A percentile compares a stretch with the other conserved stretches of the same genome.
These are phyloP conservation scores for Medicago arabica DNA, from an alignment of 306 rosid species.

Conservation along the genomic window DNA sequence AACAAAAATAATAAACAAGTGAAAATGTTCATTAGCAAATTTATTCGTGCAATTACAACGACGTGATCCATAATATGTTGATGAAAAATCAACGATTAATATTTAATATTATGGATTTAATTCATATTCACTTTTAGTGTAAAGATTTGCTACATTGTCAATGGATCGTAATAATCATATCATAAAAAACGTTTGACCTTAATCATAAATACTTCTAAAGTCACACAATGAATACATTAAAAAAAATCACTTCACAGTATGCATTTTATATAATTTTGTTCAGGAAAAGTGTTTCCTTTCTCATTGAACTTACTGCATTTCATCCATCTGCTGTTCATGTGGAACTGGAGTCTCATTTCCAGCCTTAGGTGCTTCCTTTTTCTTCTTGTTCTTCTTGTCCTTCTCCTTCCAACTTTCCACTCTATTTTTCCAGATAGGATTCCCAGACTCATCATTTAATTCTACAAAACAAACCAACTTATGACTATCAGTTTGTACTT, in stretches of 20 bases:
- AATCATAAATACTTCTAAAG: too few species aligned
- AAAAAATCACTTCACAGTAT: background rate
- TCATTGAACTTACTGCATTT: constrained; percentile 61
- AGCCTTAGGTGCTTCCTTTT: constrained; percentile 59
- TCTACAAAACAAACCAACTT: constrained; percentile 61
- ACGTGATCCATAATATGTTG: background rate
- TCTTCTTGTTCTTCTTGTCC: constrained; percentile 92
- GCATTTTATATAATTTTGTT: background rate
- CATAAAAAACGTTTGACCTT: too few species aligned
- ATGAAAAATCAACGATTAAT: too few species aligned
- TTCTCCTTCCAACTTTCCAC: constrained; percentile 99
- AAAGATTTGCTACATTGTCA: too few species aligned
- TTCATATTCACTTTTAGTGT: too few species aligned
- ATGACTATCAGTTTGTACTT: constrained; percentile 20
- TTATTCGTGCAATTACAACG: too few species aligned
- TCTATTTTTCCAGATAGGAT: constrained; percentile 99
- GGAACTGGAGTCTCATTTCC: constrained; percentile 69
- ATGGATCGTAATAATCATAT: too few species aligned
- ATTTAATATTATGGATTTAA: too few species aligned
- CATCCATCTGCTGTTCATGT: constrained; percentile 84
- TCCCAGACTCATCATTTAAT: constrained; percentile 79
- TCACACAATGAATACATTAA: too few species aligned
- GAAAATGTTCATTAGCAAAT: too few species aligned
- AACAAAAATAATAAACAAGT: too few species aligned
- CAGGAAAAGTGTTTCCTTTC: constrained; percentile 1